Evolutionary conservation across 805 yeast genomes (phyloP).

Genomic region (Isabelozyma heimii): DNA sequence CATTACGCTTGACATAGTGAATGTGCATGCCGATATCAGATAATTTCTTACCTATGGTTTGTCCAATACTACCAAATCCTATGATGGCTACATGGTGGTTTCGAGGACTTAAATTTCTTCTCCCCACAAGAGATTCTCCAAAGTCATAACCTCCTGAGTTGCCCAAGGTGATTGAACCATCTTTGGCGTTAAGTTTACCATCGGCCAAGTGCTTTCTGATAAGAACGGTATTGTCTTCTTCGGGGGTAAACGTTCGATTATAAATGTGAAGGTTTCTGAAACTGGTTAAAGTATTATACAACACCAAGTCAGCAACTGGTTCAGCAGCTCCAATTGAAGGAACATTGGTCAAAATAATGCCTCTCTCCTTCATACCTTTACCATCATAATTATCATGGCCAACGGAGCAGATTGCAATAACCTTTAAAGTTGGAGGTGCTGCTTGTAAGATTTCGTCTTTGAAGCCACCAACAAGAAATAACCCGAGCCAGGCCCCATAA

Average conservation of each 20-base stretch:
- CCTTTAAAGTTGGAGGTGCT: constrained; percentile 45
- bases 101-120: constrained; percentile 46
- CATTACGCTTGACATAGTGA: constrained; percentile 56
- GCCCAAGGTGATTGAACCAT: constrained; percentile 19
- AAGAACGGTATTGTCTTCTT: constrained; percentile 40
- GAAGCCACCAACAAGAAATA: constrained; percentile 51
- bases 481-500: constrained; percentile 61
- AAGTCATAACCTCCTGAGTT: constrained; percentile 26
- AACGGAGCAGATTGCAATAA: constrained; percentile 54
- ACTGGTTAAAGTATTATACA: constrained; percentile 54
- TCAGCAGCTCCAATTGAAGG: constrained; percentile 54
- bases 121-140: constrained; percentile 48
- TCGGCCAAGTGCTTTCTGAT: constrained; percentile 39
- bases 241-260: constrained; percentile 37
- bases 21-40: constrained; percentile 62
- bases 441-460: constrained; percentile 38
- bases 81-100: constrained; percentile 61
- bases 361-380: constrained; percentile 33
- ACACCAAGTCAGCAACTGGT: constrained; percentile 73
- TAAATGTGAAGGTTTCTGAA: constrained; percentile 57
- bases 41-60: constrained; percentile 56
- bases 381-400: constrained; percentile 55
- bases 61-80: constrained; percentile 78
- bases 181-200: constrained; percentile 28
- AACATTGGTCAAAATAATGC: constrained; percentile 59